These are phyloP conservation scores for Flaveria robusta DNA, from an alignment of 129 eudicot genomes.

Conservation along the genomic window DNA sequence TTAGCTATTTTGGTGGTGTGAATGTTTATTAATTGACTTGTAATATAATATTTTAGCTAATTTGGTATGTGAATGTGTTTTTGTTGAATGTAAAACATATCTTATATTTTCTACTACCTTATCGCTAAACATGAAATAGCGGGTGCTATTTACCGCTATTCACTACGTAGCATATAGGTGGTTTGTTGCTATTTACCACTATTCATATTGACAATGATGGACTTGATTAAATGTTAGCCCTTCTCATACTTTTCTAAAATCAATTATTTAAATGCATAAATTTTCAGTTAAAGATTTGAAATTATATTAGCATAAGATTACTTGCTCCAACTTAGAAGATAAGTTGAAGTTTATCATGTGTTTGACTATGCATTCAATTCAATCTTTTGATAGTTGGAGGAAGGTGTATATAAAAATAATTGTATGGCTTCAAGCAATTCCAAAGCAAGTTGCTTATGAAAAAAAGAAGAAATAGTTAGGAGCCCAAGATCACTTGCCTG, in stretches of 20 bases:
- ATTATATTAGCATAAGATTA: background rate
- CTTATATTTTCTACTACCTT: no score
- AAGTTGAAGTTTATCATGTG: background rate
- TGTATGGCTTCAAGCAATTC: background rate
- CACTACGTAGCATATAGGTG: no score
- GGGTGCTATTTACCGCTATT: no score
- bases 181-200: no score
- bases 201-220: no score
- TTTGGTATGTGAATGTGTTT: no score
- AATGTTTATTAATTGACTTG: no score
- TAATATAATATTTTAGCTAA: no score
- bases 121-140: no score
- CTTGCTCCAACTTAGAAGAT: background rate
- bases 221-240: background rate
- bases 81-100: no score
- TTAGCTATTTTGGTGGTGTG: no score
- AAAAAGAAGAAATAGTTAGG: background rate
- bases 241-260: background rate
- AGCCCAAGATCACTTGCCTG: conserved; percentile 55
- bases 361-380: background rate
- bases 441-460: background rate
- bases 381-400: background rate
- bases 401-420: background rate
- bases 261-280: background rate
- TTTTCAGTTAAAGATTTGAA: background rate